These are phyloP conservation scores for Cryptosporidium canis DNA, from an alignment of 169 alveolate species.

Conservation along the genomic window DNA sequence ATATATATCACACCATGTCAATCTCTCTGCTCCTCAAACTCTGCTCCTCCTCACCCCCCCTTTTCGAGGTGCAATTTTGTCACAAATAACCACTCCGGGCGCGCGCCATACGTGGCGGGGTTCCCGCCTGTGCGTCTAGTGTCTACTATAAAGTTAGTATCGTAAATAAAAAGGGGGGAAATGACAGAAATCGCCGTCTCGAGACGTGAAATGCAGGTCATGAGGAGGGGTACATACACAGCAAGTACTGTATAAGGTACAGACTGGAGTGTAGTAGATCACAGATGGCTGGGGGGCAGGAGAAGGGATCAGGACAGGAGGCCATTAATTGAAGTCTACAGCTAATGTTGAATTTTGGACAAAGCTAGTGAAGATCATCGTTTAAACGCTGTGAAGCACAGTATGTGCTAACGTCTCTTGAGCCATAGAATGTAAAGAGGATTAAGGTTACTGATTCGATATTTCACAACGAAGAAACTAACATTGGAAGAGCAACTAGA, in stretches of 20 bases:
- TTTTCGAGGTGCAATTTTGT: too few relatives aligned
- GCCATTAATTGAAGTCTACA: conserved; percentile 1
- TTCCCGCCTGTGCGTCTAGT: not conserved
- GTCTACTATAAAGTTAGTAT: not conserved
- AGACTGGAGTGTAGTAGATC: conserved; percentile 16
- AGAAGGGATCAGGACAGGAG: not conserved
- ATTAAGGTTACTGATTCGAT: conserved; percentile 20
- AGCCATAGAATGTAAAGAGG: conserved; percentile 14
- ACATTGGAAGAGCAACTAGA: conserved; percentile 14
- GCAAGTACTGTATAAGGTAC: not conserved
- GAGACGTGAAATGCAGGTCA: conserved; percentile 21
- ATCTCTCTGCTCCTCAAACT: not conserved
- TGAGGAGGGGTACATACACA: conserved; percentile 34
- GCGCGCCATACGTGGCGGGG: too few relatives aligned
- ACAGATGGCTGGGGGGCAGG: conserved; percentile 3
- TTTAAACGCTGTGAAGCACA: conserved; percentile 37
- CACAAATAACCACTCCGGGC: too few relatives aligned
- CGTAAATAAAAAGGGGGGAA: not conserved
- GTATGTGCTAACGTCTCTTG: conserved; percentile 46
- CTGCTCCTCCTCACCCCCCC: not conserved
- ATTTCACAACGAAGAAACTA: conserved; percentile 20
- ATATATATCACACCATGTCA: not conserved
- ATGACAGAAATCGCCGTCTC: conserved; percentile 6
- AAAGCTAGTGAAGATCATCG: conserved; percentile 7
- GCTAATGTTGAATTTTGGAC: conserved; percentile 19